These are phyloP conservation scores for Phytophthora capsici DNA, from an alignment of 352 stramenopile species.

Conservation along the genomic window DNA sequence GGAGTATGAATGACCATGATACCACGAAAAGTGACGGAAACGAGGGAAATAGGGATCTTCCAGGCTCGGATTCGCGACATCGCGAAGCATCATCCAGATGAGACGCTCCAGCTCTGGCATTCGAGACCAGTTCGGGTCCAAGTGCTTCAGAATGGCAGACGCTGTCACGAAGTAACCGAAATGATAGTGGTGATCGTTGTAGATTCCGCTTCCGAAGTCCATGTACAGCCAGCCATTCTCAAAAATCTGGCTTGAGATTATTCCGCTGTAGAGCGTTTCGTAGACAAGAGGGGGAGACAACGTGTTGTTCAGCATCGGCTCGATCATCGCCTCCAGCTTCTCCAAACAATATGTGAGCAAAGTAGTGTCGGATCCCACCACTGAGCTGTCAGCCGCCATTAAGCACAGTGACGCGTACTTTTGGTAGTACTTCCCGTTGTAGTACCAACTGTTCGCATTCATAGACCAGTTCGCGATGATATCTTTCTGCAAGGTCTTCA, in stretches of 20 bases:
- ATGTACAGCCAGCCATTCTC: conserved; percentile 49
- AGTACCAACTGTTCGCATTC: conserved; percentile 70
- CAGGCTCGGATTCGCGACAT: conserved; percentile 70
- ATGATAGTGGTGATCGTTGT: conserved; percentile 88
- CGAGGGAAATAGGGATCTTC: conserved; percentile 63
- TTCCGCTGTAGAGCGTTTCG: conserved; percentile 71
- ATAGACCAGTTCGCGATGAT: conserved; percentile 63
- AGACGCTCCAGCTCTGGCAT: conserved; percentile 55
- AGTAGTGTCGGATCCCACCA: conserved; percentile 60
- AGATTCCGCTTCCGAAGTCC: conserved; percentile 80
- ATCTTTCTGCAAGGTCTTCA: conserved; percentile 51
- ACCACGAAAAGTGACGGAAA: conserved; percentile 83
- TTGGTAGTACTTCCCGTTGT: conserved; percentile 75
- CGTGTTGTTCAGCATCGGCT: conserved; percentile 65
- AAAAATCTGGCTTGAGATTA: conserved; percentile 56
- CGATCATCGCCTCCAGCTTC: conserved; percentile 63
- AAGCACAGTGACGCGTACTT: conserved; percentile 83
- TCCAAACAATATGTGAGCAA: conserved; percentile 54
- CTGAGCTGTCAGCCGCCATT: conserved; percentile 56
- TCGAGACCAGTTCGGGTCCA: conserved; percentile 63
- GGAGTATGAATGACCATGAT: conserved; percentile 75
- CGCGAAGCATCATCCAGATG: conserved; percentile 70
- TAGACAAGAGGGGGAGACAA: conserved; percentile 58
- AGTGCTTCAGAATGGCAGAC: conserved; percentile 63
- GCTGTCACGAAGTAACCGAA: conserved; percentile 77